Evolutionary conservation across 352 stramenopile species (phyloP).

Genomic region (Globisporangium iwayamae): DNA sequence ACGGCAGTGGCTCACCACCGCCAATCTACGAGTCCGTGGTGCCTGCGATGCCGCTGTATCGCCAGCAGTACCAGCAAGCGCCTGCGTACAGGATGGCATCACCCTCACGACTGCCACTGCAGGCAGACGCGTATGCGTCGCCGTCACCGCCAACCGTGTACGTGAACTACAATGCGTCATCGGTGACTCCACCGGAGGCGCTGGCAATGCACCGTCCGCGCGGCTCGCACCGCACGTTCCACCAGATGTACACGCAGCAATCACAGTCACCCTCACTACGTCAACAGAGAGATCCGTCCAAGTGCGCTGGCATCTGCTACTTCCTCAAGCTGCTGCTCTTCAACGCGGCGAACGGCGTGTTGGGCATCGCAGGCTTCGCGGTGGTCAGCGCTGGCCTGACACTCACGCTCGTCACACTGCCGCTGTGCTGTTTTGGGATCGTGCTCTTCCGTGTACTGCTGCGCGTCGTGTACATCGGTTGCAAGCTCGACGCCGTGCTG

Average conservation of each 20-base stretch:
- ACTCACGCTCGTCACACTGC: conserved; percentile 34
- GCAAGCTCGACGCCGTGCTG: conserved; percentile 35
- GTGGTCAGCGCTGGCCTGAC: conserved; percentile 15
- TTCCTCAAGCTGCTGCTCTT: conserved; percentile 19
- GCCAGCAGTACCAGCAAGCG: conserved; percentile 1
- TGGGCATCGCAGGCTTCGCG: conserved; percentile 14
- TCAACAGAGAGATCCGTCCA: not conserved
- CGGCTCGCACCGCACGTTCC: conserved; percentile 9
- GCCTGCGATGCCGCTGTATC: conserved; percentile 10
- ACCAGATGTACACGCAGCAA: conserved; percentile 9
- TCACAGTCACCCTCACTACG: not conserved
- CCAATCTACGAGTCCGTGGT: not conserved
- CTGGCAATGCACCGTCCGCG: conserved; percentile 12
- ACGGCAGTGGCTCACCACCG: conserved; percentile 7
- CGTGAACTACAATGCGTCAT: not conserved
- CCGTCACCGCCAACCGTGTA: not conserved
- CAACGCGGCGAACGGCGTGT: conserved; percentile 18
- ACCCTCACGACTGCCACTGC: not conserved
- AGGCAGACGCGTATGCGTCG: not conserved
- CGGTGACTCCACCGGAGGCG: not conserved
- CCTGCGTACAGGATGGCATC: conserved; percentile 1
- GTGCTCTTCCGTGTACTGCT: conserved; percentile 46
- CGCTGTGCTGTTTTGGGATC: conserved; percentile 53
- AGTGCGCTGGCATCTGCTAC: conserved; percentile 9
- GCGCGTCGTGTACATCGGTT: conserved; percentile 33